These are phyloP conservation scores for Calonectria naviculata DNA, from an alignment of 2,329 filamentous ascomycete genomes.

Conservation along the genomic window DNA sequence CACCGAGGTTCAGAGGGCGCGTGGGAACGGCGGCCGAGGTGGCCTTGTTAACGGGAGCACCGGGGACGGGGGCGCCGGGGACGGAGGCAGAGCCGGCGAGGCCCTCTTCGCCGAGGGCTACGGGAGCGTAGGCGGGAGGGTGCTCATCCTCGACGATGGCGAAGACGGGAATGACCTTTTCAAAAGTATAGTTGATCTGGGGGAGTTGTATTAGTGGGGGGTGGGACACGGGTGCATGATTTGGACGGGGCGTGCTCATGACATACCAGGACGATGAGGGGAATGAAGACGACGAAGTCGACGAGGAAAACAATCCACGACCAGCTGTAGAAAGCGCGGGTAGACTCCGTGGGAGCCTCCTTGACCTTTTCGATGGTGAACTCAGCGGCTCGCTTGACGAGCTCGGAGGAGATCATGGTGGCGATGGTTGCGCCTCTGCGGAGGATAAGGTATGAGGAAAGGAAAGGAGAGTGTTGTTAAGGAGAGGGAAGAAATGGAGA, in stretches of 20 bases:
- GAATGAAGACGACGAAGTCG: conserved; percentile 58
- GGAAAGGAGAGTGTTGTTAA: not conserved
- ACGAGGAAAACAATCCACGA: conserved; percentile 51
- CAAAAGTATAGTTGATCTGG: conserved; percentile 63
- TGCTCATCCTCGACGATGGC: conserved; percentile 69
- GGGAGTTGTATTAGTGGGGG: not conserved
- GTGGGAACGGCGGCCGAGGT: conserved; percentile 38
- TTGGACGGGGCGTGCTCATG: not conserved
- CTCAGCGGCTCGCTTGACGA: conserved; percentile 48
- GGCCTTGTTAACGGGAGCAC: conserved; percentile 46
- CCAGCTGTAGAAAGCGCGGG: conserved; percentile 50
- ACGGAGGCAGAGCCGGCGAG: conserved; percentile 41
- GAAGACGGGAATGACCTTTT: conserved; percentile 62
- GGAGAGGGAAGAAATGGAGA: not conserved
- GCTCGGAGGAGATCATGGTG: conserved; percentile 34
- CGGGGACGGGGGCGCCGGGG: conserved; percentile 40
- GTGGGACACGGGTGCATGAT: not conserved
- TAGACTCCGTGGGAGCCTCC: conserved; percentile 15
- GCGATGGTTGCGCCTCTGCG: not conserved
- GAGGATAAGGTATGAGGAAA: not conserved
- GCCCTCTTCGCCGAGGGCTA: conserved; percentile 55
- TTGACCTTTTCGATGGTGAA: conserved; percentile 13
- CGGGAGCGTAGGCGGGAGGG: conserved; percentile 64
- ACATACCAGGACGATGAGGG: conserved; percentile 56
- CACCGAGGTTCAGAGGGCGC: conserved; percentile 5